A percentile compares a stretch with the other conserved stretches of the same genome.
phyloP scores from a whole-genome alignment of 2,329 filamentous ascomycete species.

The Neocatenulostroma microsporum region DNA sequence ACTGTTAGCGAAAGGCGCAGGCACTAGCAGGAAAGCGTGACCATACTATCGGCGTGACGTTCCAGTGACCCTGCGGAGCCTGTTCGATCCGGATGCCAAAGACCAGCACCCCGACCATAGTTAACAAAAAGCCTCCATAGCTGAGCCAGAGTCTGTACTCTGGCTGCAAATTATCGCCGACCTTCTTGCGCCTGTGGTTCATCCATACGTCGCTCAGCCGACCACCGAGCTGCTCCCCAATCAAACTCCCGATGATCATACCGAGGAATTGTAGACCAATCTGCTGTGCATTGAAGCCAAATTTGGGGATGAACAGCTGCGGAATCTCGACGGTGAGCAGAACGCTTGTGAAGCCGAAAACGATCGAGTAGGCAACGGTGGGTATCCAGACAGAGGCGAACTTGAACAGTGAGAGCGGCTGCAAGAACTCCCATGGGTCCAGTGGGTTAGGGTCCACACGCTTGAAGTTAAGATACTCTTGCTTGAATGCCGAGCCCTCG shows the following conservation, averaged over 20 bases:
- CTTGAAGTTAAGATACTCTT: conserved; percentile 38
- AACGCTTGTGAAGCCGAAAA: conserved; percentile 49
- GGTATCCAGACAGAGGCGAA: conserved; percentile 46
- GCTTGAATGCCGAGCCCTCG: conserved; percentile 36
- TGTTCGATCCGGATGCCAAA: conserved; percentile 47
- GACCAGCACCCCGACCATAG: conserved; percentile 47
- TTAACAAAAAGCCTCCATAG: conserved; percentile 46
- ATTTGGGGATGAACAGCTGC: conserved; percentile 49
- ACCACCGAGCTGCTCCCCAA: conserved; percentile 53
- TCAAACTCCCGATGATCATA: conserved; percentile 49
- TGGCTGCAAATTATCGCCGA: conserved; percentile 30
- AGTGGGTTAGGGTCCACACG: conserved; percentile 49
- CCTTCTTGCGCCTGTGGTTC: conserved; percentile 32
- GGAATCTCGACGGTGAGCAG: conserved; percentile 53
- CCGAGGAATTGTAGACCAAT: conserved; percentile 52
- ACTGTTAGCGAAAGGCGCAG: conserved; percentile 24
- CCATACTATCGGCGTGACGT: conserved; percentile 45
- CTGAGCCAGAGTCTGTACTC: conserved; percentile 52
- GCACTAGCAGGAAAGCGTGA: conserved; percentile 37
- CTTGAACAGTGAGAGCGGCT: conserved; percentile 41
- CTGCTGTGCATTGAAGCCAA: conserved; percentile 50
- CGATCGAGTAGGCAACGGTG: conserved; percentile 47
- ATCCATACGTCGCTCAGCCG: conserved; percentile 49
- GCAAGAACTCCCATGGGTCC: conserved; percentile 43
- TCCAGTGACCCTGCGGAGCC: conserved; percentile 41